phyloP scores from a whole-genome alignment of 768 basidiomycete species.

The Thelephora ganbajun region DNA sequence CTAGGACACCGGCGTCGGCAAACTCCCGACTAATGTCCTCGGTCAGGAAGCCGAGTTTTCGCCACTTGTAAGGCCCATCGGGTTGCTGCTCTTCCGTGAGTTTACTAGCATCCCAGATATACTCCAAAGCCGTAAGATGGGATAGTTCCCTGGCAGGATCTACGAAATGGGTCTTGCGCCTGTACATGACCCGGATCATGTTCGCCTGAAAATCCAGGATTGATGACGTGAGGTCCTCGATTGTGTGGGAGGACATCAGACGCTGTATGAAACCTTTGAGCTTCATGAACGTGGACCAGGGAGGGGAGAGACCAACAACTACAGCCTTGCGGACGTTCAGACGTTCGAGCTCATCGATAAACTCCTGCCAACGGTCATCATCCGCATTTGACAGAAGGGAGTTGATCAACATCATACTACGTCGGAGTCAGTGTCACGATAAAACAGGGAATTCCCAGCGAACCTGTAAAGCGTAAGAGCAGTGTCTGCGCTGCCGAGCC shows the following conservation, averaged over 20 bases:
- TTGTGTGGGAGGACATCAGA: slow-evolving; percentile 70
- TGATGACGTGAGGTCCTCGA: slow-evolving; percentile 70
- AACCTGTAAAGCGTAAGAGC: slow-evolving; percentile 78
- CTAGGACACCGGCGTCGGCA: slow-evolving; percentile 63
- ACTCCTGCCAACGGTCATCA: slow-evolving; percentile 66
- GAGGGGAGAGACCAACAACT: slow-evolving; percentile 35
- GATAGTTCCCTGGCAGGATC: slow-evolving; percentile 49
- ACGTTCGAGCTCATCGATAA: slow-evolving; percentile 59
- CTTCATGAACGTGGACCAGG: background rate
- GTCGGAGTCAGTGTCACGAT: slow-evolving; percentile 1
- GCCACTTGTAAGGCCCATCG: slow-evolving; percentile 51
- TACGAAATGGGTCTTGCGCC: slow-evolving; percentile 69
- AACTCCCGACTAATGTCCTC: slow-evolving; percentile 72
- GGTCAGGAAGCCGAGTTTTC: slow-evolving; percentile 60
- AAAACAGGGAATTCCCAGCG: slow-evolving; percentile 4
- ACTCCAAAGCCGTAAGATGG: slow-evolving; percentile 42
- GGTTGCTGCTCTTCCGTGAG: slow-evolving; percentile 38
- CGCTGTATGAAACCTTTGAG: slow-evolving; percentile 28
- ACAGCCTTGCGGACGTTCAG: slow-evolving; percentile 74
- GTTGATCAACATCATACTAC: slow-evolving; percentile 82
- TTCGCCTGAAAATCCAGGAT: slow-evolving; percentile 85
- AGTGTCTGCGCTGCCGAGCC: slow-evolving; percentile 71
- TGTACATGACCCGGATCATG: slow-evolving; percentile 62
- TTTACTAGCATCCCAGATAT: slow-evolving; percentile 55
- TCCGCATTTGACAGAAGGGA: slow-evolving; percentile 70